phyloP scores from a whole-genome alignment of 345 rosid species.

The Melastoma malabathricum region DNA sequence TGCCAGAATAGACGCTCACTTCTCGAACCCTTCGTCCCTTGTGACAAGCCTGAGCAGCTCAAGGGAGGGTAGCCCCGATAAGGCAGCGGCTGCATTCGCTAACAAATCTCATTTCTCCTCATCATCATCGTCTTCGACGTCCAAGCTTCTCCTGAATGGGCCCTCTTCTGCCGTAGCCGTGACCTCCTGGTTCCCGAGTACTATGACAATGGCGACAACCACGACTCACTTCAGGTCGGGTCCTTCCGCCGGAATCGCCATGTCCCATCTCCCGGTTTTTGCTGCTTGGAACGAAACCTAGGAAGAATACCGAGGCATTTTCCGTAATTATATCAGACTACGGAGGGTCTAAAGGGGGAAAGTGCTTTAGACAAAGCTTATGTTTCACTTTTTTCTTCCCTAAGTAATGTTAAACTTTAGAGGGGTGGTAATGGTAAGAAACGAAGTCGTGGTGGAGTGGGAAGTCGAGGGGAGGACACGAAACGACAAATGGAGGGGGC shows the following conservation, averaged over 20 bases:
- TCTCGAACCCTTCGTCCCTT: constrained; percentile 44
- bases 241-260: constrained; percentile 14
- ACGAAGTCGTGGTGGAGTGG: too few relatives aligned
- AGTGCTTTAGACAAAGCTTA: background rate
- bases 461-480: too few relatives aligned
- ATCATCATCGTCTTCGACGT: too few relatives aligned
- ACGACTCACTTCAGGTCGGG: too few relatives aligned
- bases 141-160: background rate
- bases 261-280: constrained; percentile 56
- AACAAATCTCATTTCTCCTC: constrained; percentile 28
- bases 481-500: constrained; percentile 13
- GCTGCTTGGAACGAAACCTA: constrained; percentile 65
- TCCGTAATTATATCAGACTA: background rate
- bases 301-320: background rate
- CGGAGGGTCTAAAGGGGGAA: background rate
- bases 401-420: too few relatives aligned
- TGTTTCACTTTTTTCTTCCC: too few relatives aligned
- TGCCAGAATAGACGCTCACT: constrained; percentile 15
- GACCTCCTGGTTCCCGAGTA: constrained; percentile 41
- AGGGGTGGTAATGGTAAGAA: too few relatives aligned
- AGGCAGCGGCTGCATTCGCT: constrained; percentile 30
- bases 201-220: background rate
- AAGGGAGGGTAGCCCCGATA: constrained; percentile 57
- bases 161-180: constrained; percentile 15
- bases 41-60: constrained; percentile 57